Percentiles rank a stretch among this genome's conserved stretches.
Evolutionary conservation across 768 basidiomycete genomes (phyloP).

Genomic region (Artomyces pyxidatus): DNA sequence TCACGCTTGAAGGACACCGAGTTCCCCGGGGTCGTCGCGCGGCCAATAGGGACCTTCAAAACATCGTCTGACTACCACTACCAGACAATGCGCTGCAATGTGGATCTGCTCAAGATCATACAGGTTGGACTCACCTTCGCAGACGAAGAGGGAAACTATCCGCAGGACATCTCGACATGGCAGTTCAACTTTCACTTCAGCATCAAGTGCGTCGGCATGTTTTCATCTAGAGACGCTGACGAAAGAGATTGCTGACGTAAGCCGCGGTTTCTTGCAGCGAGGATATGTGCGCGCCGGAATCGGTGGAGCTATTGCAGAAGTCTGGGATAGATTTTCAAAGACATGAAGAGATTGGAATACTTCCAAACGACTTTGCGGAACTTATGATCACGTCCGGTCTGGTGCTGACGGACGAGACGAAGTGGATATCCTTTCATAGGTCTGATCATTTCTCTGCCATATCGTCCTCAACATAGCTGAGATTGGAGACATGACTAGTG

Average conservation of each 20-base stretch:
- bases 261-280: slow-evolving; percentile 43
- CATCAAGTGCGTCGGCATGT: slow-evolving; percentile 54
- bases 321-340: slow-evolving; percentile 94
- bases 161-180: slow-evolving; percentile 90
- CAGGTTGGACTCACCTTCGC: slow-evolving; percentile 94
- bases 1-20: slow-evolving; percentile 76
- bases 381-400: slow-evolving; percentile 94
- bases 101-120: slow-evolving; percentile 95
- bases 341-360: slow-evolving; percentile 87
- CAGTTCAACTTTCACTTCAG: slow-evolving; percentile 98
- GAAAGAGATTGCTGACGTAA: slow-evolving; percentile 13
- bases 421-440: slow-evolving; percentile 99
- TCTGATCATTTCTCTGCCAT: slow-evolving; percentile 31
- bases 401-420: slow-evolving; percentile 81
- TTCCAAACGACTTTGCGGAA: slow-evolving; percentile 92
- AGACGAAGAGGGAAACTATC: slow-evolving; percentile 89
- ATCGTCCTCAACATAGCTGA: neutral
- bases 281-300: slow-evolving; percentile 98
- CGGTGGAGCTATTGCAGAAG: slow-evolving; percentile 88
- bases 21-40: slow-evolving; percentile 96
- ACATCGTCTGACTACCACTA: slow-evolving; percentile 98
- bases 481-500: slow-evolving; percentile 38
- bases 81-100: slow-evolving; percentile 99
- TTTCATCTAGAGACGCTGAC: neutral
- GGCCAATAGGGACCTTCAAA: slow-evolving; percentile 94